Evolutionary conservation across 2,329 filamentous ascomycete genomes (phyloP).

Genomic region (Huntiella omanensis): DNA sequence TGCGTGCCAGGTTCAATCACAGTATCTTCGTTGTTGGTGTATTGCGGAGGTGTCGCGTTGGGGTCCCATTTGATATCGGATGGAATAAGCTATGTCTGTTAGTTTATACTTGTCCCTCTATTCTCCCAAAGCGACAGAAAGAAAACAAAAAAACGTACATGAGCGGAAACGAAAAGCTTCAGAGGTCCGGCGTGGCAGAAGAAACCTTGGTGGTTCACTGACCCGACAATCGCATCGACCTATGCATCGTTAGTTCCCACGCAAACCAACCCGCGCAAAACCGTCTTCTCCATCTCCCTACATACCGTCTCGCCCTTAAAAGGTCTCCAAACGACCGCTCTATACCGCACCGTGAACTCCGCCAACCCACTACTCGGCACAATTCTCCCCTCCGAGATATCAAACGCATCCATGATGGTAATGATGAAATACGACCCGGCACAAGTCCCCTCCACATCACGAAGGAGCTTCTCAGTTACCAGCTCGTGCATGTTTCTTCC

Average conservation of each 20-base stretch:
- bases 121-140: background rate
- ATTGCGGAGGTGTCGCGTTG: slow-evolving; percentile 90
- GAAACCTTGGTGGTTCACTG: slow-evolving; percentile 81
- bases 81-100: slow-evolving; percentile 55
- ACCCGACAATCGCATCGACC: slow-evolving; percentile 87
- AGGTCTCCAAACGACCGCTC: slow-evolving; percentile 90
- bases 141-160: slow-evolving; percentile 48
- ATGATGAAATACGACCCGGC: slow-evolving; percentile 96
- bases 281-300: background rate
- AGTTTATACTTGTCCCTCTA: background rate
- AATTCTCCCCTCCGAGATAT: slow-evolving; percentile 84
- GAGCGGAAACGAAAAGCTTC: slow-evolving; percentile 60
- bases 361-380: slow-evolving; percentile 80
- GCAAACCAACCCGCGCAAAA: background rate
- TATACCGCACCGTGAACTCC: slow-evolving; percentile 87
- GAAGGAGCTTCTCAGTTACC: slow-evolving; percentile 72
- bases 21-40: slow-evolving; percentile 85
- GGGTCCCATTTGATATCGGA: slow-evolving; percentile 84
- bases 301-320: slow-evolving; percentile 96
- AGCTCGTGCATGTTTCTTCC: slow-evolving; percentile 83
- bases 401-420: slow-evolving; percentile 89
- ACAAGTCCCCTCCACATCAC: slow-evolving; percentile 88
- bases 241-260: slow-evolving; percentile 18
- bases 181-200: slow-evolving; percentile 69
- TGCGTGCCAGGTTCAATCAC: slow-evolving; percentile 88